Evolutionary conservation across 345 rosid genomes (phyloP).

Genomic region (Syzygium jambos): DNA sequence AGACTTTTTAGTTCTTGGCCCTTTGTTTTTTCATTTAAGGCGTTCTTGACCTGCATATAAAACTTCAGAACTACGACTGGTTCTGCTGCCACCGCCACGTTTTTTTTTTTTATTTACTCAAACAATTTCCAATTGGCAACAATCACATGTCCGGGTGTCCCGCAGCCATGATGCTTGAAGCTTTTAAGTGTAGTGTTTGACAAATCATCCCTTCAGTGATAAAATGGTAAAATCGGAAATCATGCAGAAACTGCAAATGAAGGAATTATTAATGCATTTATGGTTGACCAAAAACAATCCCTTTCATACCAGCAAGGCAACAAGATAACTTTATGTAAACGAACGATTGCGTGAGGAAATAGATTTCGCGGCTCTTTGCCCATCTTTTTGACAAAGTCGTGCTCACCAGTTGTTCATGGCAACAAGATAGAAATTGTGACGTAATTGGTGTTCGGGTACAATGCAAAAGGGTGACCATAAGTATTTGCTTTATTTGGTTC

Average conservation of each 20-base stretch:
- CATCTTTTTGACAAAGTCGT: background rate
- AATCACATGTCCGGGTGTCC: background rate
- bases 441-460: background rate
- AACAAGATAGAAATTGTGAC: background rate
- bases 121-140: background rate
- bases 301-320: background rate
- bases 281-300: background rate
- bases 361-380: background rate
- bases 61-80: background rate
- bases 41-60: background rate
- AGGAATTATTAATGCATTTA: background rate
- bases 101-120: background rate
- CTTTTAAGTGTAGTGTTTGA: background rate
- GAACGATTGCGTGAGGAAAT: background rate
- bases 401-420: background rate
- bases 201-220: background rate
- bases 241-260: background rate
- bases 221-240: background rate
- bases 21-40: background rate
- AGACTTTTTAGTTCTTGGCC: background rate
- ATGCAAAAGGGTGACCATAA: background rate
- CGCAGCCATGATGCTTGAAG: accelerated
- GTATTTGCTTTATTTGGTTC: background rate
- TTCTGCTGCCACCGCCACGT: background rate
- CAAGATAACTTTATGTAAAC: background rate